A percentile compares a stretch with the other conserved stretches of the same genome.
Evolutionary conservation across 148 eudicot genomes (phyloP).

Genomic region (Camellia lanceoleosa): DNA sequence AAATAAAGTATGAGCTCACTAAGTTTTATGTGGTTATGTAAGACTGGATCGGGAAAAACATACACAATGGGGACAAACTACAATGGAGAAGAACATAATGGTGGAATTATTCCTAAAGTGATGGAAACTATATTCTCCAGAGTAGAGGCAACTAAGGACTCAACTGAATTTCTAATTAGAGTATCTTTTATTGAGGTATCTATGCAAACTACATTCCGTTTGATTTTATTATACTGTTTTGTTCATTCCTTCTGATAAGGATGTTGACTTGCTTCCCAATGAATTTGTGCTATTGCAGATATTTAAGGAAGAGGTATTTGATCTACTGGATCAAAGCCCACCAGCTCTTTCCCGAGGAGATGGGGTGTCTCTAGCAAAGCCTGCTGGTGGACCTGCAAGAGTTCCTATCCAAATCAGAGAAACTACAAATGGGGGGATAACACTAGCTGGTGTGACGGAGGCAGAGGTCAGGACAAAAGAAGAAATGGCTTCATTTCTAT

Average conservation of each 20-base stretch:
- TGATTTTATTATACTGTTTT: not conserved
- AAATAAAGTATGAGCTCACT: conserved; percentile 4
- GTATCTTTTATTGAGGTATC: conserved; percentile 93
- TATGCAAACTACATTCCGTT: not conserved
- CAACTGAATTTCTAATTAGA: conserved; percentile 68
- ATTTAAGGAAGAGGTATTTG: conserved; percentile 96
- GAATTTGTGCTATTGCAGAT: conserved; percentile 41
- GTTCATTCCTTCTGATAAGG: not conserved
- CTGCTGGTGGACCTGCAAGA: conserved; percentile 62
- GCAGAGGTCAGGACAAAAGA: conserved; percentile 80
- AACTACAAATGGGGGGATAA: conserved; percentile 76
- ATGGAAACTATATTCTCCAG: conserved; percentile 78
- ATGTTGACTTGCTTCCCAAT: not conserved
- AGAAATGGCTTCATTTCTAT: conserved; percentile 78
- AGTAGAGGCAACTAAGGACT: conserved; percentile 49
- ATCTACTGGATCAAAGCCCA: conserved; percentile 63
- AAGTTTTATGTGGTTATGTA: conserved; percentile 2
- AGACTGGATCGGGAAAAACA: conserved; percentile 98
- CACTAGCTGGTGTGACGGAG: conserved; percentile 92
- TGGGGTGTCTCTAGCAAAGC: conserved; percentile 37
- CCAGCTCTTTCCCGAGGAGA: conserved; percentile 44
- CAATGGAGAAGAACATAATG: conserved; percentile 51
- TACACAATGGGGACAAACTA: conserved; percentile 99
- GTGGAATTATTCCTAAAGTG: conserved; percentile 80
- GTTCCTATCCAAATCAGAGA: conserved; percentile 92